Conservation (phyloP, 2,329 filamentous ascomycete genomes). For the Penicillium palitans region DNA sequence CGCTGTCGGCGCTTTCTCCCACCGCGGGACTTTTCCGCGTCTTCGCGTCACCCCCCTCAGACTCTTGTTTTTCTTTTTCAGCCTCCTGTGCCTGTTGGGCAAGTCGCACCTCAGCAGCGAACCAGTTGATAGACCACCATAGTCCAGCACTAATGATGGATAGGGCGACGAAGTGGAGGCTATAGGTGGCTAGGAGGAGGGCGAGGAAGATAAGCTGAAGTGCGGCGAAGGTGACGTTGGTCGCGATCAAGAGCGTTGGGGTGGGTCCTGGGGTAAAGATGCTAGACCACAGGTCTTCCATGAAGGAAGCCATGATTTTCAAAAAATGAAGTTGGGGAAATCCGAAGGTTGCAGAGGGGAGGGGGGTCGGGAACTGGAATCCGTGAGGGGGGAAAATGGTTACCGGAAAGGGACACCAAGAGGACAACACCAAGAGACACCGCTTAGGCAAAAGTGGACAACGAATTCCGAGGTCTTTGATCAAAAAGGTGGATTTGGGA, state of each 20-base stretch:
- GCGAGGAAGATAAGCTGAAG: constrained; percentile 76
- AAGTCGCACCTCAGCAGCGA: constrained; percentile 66
- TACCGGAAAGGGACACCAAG: not conserved
- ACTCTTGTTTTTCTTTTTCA: constrained; percentile 48
- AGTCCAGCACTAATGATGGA: constrained; percentile 76
- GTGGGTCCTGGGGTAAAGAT: constrained; percentile 93
- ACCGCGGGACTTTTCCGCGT: constrained; percentile 32
- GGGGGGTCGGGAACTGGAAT: constrained; percentile 27
- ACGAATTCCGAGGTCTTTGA: constrained; percentile 1
- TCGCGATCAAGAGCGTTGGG: constrained; percentile 81
- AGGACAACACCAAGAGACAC: not conserved
- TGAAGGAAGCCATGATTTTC: constrained; percentile 51
- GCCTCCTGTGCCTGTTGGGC: constrained; percentile 50
- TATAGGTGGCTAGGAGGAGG: constrained; percentile 79
- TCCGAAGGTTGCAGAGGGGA: constrained; percentile 13
- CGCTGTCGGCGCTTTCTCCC: constrained; percentile 43
- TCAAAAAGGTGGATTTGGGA: not conserved
- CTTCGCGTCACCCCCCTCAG: constrained; percentile 30
- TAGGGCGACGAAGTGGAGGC: constrained; percentile 83
- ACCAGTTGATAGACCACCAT: constrained; percentile 98
- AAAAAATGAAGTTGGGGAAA: constrained; percentile 11
- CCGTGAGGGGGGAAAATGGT: constrained; percentile 16
- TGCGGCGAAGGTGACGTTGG: constrained; percentile 82
- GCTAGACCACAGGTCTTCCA: constrained; percentile 82
- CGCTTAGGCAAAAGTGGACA: constrained; percentile 1